Percentiles rank a stretch among this genome's conserved stretches.
Evolutionary conservation across 2,329 filamentous ascomycete genomes (phyloP).

Genomic region (Claviceps pusilla): DNA sequence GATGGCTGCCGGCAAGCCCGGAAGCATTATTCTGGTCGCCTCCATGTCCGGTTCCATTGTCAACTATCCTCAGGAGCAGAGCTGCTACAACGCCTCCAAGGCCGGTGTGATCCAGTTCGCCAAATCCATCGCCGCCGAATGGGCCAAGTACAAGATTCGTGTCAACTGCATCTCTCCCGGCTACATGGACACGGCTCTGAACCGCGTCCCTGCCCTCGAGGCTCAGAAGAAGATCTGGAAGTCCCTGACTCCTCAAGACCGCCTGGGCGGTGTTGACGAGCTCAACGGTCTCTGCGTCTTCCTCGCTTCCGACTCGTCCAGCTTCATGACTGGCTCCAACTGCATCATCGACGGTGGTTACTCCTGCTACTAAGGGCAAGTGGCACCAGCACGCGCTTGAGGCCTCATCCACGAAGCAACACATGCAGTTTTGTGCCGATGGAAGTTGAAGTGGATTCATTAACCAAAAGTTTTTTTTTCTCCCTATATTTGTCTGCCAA

Average conservation of each 20-base stretch:
- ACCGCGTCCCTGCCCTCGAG: conserved; percentile 62
- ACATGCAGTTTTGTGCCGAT: too few relatives aligned
- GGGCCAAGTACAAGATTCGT: conserved; percentile 66
- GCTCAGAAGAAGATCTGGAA: conserved; percentile 74
- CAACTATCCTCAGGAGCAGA: conserved; percentile 76
- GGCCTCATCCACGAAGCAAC: too few relatives aligned
- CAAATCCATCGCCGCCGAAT: conserved; percentile 70
- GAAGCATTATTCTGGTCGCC: conserved; percentile 60
- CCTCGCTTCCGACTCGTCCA: conserved; percentile 55
- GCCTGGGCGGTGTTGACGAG: conserved; percentile 58
- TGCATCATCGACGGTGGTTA: conserved; percentile 58
- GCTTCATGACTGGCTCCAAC: conserved; percentile 67
- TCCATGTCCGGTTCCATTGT: conserved; percentile 74
- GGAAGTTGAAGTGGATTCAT: too few relatives aligned
- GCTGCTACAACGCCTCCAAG: conserved; percentile 73
- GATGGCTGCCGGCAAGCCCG: conserved; percentile 56
- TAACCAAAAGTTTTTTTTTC: too few relatives aligned
- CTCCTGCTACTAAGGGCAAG: conserved; percentile 36
- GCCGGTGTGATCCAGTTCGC: conserved; percentile 64
- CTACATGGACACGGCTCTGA: conserved; percentile 75
- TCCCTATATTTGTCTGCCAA: conserved; percentile 4
- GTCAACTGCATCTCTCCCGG: conserved; percentile 76
- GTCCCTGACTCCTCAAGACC: conserved; percentile 55
- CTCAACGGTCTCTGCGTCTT: conserved; percentile 66
- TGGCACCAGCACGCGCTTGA: too few relatives aligned